Percentiles rank a stretch among this genome's conserved stretches.
These are phyloP conservation scores for Alloteropsis semialata DNA, from an alignment of 176 grass and related monocot genomes.

Conservation along the genomic window DNA sequence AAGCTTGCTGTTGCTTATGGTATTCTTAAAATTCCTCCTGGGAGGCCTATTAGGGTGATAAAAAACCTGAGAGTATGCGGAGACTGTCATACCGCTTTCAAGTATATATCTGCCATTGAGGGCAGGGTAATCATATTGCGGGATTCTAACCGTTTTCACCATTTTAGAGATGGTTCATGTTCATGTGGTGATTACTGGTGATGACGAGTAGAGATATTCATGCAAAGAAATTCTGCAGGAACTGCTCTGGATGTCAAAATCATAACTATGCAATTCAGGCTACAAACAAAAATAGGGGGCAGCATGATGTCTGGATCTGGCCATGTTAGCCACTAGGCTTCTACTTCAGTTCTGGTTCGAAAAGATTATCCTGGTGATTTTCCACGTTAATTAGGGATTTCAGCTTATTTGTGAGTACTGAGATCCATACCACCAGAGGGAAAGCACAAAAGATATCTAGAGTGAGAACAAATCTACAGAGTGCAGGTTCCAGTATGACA, in stretches of 20 bases:
- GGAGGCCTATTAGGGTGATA: slow-evolving; percentile 81
- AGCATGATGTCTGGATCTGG: slow-evolving; percentile 3
- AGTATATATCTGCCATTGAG: slow-evolving; percentile 84
- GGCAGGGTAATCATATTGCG: slow-evolving; percentile 81
- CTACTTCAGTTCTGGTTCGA: background rate
- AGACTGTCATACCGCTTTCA: slow-evolving; percentile 89
- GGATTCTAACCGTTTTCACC: slow-evolving; percentile 94
- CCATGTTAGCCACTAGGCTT: background rate
- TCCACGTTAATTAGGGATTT: background rate
- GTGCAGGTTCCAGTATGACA: background rate
- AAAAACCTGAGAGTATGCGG: slow-evolving; percentile 83
- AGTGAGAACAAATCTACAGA: background rate
- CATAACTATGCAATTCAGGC: background rate
- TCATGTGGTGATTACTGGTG: slow-evolving; percentile 97
- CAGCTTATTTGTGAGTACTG: background rate
- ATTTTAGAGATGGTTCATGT: slow-evolving; percentile 86
- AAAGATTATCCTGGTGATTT: background rate
- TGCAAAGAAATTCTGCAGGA: slow-evolving; percentile 11
- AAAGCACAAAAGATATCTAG: background rate
- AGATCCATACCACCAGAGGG: background rate
- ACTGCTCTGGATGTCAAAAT: background rate
- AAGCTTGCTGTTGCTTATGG: slow-evolving; percentile 92
- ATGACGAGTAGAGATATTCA: slow-evolving; percentile 2
- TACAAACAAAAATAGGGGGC: background rate
- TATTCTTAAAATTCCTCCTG: slow-evolving; percentile 73